phyloP scores from a whole-genome alignment of 352 stramenopile species.

The Pseudoperonospora humuli region DNA sequence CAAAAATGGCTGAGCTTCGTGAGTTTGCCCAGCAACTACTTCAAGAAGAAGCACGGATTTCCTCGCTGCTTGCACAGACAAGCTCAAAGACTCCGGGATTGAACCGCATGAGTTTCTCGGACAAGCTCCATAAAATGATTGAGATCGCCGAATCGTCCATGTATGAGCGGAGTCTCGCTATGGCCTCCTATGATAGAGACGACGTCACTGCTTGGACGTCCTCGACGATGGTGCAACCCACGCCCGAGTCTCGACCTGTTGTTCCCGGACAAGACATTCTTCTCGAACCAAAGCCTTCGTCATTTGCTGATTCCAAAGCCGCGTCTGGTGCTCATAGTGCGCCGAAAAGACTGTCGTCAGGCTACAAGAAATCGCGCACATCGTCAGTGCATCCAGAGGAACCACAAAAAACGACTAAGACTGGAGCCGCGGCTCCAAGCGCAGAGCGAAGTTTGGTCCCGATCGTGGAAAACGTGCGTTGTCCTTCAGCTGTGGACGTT shows the following conservation, averaged over 20 bases:
- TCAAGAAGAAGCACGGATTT: constrained; percentile 46
- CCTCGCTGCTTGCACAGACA: constrained; percentile 32
- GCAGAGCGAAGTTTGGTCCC: constrained; percentile 6
- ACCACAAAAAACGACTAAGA: constrained; percentile 5
- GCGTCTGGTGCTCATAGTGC: background rate
- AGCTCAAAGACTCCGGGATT: constrained; percentile 44
- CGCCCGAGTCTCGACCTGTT: background rate
- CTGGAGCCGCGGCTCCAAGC: constrained; percentile 1
- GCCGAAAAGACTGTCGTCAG: constrained; percentile 23
- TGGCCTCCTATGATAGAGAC: background rate
- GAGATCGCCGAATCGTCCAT: constrained; percentile 67
- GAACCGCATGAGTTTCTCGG: constrained; percentile 60
- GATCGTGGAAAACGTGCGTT: constrained; percentile 8
- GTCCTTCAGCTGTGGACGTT: constrained; percentile 15
- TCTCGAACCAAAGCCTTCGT: background rate
- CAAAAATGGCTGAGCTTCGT: constrained; percentile 42
- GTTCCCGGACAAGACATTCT: background rate
- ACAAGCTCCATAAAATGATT: constrained; percentile 79
- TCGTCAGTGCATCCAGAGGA: constrained; percentile 12
- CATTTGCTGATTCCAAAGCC: constrained; percentile 13
- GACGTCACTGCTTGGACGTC: background rate
- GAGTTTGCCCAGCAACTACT: constrained; percentile 59
- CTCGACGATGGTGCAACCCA: background rate
- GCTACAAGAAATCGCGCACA: constrained; percentile 32
- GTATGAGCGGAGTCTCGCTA: constrained; percentile 29